phyloP scores from a whole-genome alignment of 176 grass and related monocot genomes.

The Tuctoria greenei region DNA sequence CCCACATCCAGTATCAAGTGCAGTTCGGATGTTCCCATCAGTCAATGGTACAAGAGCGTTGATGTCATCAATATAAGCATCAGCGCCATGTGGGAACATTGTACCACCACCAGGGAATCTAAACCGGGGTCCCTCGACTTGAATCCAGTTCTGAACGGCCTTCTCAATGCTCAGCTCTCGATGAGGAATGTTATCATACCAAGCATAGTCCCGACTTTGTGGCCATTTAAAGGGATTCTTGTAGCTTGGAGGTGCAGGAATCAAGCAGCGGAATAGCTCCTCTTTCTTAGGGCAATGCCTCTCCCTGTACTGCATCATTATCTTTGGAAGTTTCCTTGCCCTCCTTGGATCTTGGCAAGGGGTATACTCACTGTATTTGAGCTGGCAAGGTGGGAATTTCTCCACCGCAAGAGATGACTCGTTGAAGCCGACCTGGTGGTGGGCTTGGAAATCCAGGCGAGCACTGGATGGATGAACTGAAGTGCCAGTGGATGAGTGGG shows the following conservation, averaged over 20 bases:
- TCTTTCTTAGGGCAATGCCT: constrained; percentile 69
- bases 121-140: constrained; percentile 67
- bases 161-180: constrained; percentile 87
- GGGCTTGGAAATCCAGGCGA: constrained; percentile 67
- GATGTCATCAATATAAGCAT: constrained; percentile 87
- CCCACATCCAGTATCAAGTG: constrained; percentile 85
- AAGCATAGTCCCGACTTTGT: constrained; percentile 72
- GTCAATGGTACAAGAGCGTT: constrained; percentile 59
- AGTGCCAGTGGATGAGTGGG: not conserved
- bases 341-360: constrained; percentile 91
- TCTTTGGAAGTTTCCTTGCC: constrained; percentile 66
- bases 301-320: constrained; percentile 74
- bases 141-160: constrained; percentile 90
- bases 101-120: constrained; percentile 85
- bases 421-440: constrained; percentile 70
- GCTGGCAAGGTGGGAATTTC: constrained; percentile 55
- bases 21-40: constrained; percentile 67
- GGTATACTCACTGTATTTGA: constrained; percentile 79
- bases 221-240: constrained; percentile 88
- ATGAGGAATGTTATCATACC: constrained; percentile 90
- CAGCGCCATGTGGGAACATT: constrained; percentile 77
- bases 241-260: constrained; percentile 67
- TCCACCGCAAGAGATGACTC: constrained; percentile 24
- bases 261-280: constrained; percentile 62
- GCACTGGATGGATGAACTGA: not conserved